Evolutionary conservation across 129 eudicot genomes (phyloP).

Genomic region (Flaveria trinervia): DNA sequence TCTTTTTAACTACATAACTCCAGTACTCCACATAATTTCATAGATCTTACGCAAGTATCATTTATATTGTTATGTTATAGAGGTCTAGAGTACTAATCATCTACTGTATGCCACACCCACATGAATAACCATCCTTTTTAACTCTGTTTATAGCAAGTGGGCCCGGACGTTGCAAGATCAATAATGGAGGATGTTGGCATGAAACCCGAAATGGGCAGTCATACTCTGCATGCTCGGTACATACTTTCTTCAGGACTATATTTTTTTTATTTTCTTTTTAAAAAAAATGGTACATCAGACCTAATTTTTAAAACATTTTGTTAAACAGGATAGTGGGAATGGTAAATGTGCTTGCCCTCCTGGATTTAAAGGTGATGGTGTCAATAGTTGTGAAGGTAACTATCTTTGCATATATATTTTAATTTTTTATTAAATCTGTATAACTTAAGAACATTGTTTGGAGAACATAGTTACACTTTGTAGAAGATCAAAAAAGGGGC

Average conservation of each 20-base stretch:
- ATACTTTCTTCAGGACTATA: neutral
- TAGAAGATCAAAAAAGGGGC: neutral
- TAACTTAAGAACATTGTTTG: neutral
- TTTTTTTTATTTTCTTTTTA: neutral
- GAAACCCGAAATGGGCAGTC: slow-evolving; percentile 63
- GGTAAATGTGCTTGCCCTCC: slow-evolving; percentile 84
- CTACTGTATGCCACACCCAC: neutral
- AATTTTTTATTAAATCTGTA: neutral
- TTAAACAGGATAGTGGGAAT: slow-evolving; percentile 61
- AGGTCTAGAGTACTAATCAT: neutral
- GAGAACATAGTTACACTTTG: neutral
- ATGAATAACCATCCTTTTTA: slow-evolving; percentile 17
- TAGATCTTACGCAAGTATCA: neutral
- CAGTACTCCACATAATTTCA: neutral
- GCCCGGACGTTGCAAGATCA: slow-evolving; percentile 88
- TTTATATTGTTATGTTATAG: neutral
- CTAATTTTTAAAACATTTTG: slow-evolving; percentile 14
- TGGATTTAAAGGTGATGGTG: slow-evolving; percentile 91
- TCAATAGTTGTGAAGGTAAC: slow-evolving; percentile 79
- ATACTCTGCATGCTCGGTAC: slow-evolving; percentile 85
- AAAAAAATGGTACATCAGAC: neutral
- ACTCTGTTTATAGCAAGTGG: slow-evolving; percentile 63
- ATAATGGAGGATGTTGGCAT: slow-evolving; percentile 98
- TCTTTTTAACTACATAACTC: neutral
- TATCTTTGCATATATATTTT: slow-evolving; percentile 2